Conservation (phyloP, 2,329 filamentous ascomycete genomes). For the Verticillium nonalfalfae region DNA sequence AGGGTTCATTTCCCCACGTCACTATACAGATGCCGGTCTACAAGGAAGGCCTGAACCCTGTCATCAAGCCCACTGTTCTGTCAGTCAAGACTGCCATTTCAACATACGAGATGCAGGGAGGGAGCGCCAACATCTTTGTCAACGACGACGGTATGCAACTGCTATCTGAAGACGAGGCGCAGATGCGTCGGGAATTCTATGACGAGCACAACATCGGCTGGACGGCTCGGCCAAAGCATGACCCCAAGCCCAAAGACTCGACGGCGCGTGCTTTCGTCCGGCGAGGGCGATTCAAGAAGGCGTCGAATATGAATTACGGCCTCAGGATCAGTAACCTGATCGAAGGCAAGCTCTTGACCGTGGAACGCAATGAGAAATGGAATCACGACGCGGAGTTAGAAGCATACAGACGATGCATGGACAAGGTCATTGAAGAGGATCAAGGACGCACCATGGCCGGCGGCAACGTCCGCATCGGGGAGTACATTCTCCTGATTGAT, state of each 20-base stretch:
- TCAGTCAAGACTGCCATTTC: slow-evolving; percentile 52
- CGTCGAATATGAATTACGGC: slow-evolving; percentile 71
- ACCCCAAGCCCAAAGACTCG: slow-evolving; percentile 36
- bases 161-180: slow-evolving; percentile 33
- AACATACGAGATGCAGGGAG: slow-evolving; percentile 48
- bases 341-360: slow-evolving; percentile 48
- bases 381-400: slow-evolving; percentile 36
- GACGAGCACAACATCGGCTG: slow-evolving; percentile 42
- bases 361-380: slow-evolving; percentile 35
- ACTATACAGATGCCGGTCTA: slow-evolving; percentile 37
- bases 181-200: slow-evolving; percentile 39
- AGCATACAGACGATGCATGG: slow-evolving; percentile 43
- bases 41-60: slow-evolving; percentile 28
- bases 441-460: slow-evolving; percentile 47
- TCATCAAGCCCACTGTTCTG: slow-evolving; percentile 49
- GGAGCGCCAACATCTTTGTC: slow-evolving; percentile 47
- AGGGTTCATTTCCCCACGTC: slow-evolving; percentile 25
- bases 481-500: slow-evolving; percentile 60
- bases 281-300: slow-evolving; percentile 65
- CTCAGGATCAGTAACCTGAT: slow-evolving; percentile 55
- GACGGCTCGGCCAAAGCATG: slow-evolving; percentile 39
- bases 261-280: slow-evolving; percentile 34
- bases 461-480: slow-evolving; percentile 54
- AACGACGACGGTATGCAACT: slow-evolving; percentile 59
- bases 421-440: slow-evolving; percentile 45